Conservation (phyloP, 148 eudicot species). For the Chenopodium berlandieri region DNA sequence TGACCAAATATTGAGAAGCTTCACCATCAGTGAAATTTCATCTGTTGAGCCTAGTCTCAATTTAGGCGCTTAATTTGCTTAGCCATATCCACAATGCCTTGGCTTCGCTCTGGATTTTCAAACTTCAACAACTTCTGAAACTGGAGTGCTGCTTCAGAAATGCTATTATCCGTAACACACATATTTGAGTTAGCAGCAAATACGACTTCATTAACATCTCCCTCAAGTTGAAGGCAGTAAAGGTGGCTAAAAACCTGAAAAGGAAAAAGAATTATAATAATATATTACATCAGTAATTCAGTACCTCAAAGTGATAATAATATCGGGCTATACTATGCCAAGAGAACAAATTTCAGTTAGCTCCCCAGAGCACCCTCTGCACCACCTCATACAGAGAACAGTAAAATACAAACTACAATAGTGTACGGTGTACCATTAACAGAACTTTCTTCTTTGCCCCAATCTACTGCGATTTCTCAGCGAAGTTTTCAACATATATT, state of each 20-base stretch:
- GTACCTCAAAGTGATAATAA: background rate
- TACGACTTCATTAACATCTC: conserved; percentile 88
- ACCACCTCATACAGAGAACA: background rate
- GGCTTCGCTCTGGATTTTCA: conserved; percentile 45
- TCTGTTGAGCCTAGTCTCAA: conserved; percentile 12
- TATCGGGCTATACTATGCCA: background rate
- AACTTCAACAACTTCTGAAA: conserved; percentile 50
- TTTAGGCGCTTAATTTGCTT: conserved; percentile 55
- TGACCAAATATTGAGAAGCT: background rate
- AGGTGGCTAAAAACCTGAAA: conserved; percentile 71
- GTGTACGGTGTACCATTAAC: background rate
- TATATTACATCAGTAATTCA: background rate
- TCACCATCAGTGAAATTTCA: background rate
- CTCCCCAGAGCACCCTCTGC: background rate
- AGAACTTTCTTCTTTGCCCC: background rate
- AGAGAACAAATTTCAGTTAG: background rate
- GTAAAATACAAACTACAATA: background rate
- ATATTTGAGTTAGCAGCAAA: conserved; percentile 61
- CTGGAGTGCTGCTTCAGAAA: conserved; percentile 47
- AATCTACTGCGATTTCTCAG: background rate
- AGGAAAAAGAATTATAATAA: background rate
- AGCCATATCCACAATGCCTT: conserved; percentile 43
- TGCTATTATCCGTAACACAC: conserved; percentile 34
- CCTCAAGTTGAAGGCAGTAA: conserved; percentile 75
- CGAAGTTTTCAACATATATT: background rate